Base-by-base conservation (phyloP, 768 basidiomycete genomes). In the Podaxis sp. region DNA sequence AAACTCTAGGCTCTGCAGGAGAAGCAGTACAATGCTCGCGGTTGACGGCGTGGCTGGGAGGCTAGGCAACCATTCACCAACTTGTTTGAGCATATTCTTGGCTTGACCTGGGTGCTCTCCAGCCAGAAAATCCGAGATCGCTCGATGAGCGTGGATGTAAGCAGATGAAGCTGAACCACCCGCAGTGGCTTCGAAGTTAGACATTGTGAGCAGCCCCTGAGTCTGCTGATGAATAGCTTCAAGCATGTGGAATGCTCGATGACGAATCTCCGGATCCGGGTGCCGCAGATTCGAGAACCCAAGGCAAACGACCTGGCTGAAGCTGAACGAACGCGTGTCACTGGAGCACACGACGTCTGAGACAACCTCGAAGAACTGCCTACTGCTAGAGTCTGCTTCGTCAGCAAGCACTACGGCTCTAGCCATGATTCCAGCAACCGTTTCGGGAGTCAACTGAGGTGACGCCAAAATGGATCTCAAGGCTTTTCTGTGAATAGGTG, bases 231-330 rank as follows among this genome's bases (percentile, higher is more conserved):
- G 89, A 51, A 89, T 80, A 28, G 81, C 79, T 63, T 90, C 90
- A 18, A 95, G 76, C 66, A 93, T 83, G 64, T 86, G 80, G 71
- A 95, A 90, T 0, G 95, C 89, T 48, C 82, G 82, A n/a, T 81
- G 80, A 10, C 95, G 87, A 50, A 89, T 84, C 18, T 78, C 74
- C 6, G 79, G 63, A 23, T 82, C 78, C 2, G 85, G 82, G 70
- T 95, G 89, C 35, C 90, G 88, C 9, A 98, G 81, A 72, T 97
- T 97, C 18, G 90, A 87, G 18, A 97, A 74, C 2, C 89, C 90
- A 13, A 96, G 78, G 66, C 87, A 93, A 23, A 84, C 80, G 13
- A 85, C 76, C 68, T 96, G 93, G 25, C 86, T 78, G 67, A 93
- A 90, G 3, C 82, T 81, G 70, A 89, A 91, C 51, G 79, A 77